A percentile compares a stretch with the other conserved stretches of the same genome.
These are phyloP conservation scores for Aspergillus fructus DNA, from an alignment of 2,329 filamentous ascomycete genomes.

Conservation along the genomic window DNA sequence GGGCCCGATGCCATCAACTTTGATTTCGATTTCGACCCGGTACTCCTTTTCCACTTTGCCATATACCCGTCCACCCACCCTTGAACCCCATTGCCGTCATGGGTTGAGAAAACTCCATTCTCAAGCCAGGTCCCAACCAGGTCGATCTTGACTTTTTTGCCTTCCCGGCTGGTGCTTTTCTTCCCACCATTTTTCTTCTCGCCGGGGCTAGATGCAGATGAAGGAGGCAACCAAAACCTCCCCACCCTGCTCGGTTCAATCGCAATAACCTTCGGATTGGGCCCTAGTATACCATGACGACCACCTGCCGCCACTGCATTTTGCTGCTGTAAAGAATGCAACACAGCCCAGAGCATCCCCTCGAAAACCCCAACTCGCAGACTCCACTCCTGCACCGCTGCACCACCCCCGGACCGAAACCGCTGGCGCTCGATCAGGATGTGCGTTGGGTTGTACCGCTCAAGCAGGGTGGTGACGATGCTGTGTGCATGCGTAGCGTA, in stretches of 20 bases:
- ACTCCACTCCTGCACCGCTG: slow-evolving; percentile 77
- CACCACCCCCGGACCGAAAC: slow-evolving; percentile 62
- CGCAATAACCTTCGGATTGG: slow-evolving; percentile 3
- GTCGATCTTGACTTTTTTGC: slow-evolving; percentile 60
- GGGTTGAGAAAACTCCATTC: neutral
- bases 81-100: slow-evolving; percentile 15
- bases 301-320: slow-evolving; percentile 25
- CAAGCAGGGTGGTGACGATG: slow-evolving; percentile 53
- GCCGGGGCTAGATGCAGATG: neutral
- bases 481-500: slow-evolving; percentile 58
- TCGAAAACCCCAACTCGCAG: slow-evolving; percentile 79
- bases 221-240: slow-evolving; percentile 32
- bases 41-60: slow-evolving; percentile 26
- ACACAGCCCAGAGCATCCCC: slow-evolving; percentile 72
- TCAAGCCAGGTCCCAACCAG: slow-evolving; percentile 58
- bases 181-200: slow-evolving; percentile 7
- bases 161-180: slow-evolving; percentile 24
- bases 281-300: neutral
- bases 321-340: slow-evolving; percentile 54
- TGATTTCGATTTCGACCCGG: neutral
- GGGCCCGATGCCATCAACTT: neutral
- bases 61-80: slow-evolving; percentile 30
- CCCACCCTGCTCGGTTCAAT: slow-evolving; percentile 19
- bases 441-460: slow-evolving; percentile 58
- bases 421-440: slow-evolving; percentile 69